phyloP scores from a whole-genome alignment of 768 basidiomycete species.

The Rubroboletus pulcherrimus region DNA sequence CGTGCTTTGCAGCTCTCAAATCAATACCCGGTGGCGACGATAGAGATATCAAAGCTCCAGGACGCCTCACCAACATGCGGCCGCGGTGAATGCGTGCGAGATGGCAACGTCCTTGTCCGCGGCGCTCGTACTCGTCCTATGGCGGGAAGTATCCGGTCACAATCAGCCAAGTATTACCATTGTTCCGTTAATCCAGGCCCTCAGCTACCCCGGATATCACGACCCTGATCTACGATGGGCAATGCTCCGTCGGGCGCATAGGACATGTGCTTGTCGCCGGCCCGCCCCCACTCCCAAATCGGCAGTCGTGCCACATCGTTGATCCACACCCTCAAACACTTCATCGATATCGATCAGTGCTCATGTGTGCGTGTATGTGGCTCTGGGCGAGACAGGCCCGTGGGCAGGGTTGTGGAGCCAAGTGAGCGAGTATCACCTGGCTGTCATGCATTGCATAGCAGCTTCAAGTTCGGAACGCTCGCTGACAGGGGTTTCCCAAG shows the following conservation, averaged over 20 bases:
- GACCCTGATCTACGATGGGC: conserved; percentile 17
- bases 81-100: conserved; percentile 14
- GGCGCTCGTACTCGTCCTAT: conserved; percentile 3
- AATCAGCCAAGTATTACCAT: neutral
- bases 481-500: neutral
- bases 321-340: neutral
- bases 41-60: neutral
- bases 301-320: neutral
- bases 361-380: neutral
- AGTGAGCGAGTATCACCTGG: neutral
- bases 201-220: conserved; percentile 2
- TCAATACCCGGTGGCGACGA: conserved; percentile 2
- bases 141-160: neutral
- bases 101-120: conserved; percentile 13
- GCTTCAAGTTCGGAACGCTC: neutral
- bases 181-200: neutral
- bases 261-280: neutral
- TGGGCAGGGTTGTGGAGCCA: neutral
- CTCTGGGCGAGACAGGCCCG: neutral
- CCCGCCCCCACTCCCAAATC: neutral
- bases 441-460: neutral
- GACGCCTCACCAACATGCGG: conserved; percentile 13
- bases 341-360: neutral
- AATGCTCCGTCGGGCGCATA: neutral
- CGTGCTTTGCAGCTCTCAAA: neutral